Conservation (phyloP, 1,284 basidiomycete species). For the Volvariella volvacea region DNA sequence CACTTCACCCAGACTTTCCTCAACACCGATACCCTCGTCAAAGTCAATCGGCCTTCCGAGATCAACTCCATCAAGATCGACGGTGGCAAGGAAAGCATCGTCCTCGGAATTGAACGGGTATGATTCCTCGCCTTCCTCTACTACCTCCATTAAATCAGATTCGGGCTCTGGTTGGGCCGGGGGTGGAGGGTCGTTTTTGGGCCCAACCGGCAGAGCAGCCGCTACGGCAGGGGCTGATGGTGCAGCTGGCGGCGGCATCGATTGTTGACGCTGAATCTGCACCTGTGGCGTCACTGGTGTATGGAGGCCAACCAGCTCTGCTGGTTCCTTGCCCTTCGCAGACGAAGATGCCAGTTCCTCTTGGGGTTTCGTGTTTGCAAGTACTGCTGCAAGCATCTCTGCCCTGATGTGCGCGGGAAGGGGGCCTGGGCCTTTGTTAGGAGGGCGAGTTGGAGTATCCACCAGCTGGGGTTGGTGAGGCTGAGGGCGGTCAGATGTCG, state of each 20-base stretch:
- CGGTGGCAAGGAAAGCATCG: constrained; percentile 50
- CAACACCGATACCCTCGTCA: constrained; percentile 28
- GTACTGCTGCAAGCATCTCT: neutral
- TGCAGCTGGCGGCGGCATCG: neutral
- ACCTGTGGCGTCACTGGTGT: neutral
- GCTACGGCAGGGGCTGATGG: neutral
- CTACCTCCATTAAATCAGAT: constrained; percentile 6
- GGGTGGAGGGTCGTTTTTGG: neutral
- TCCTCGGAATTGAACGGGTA: constrained; percentile 62
- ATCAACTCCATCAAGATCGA: constrained; percentile 52
- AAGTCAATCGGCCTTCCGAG: constrained; percentile 34
- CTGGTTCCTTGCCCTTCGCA: neutral
- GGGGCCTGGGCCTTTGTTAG: constrained; percentile 1
- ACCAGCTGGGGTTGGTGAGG: neutral
- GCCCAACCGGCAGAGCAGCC: neutral
- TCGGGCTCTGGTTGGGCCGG: constrained; percentile 11
- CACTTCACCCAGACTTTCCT: neutral
- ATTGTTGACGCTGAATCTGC: neutral
- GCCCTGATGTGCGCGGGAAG: neutral
- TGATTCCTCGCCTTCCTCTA: constrained; percentile 24
- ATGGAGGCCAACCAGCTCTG: neutral
- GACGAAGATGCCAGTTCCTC: constrained; percentile 1
- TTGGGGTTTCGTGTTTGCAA: neutral
- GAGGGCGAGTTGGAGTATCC: constrained; percentile 2
- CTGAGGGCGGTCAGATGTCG: neutral